Percentiles rank a stretch among this genome's conserved stretches.
Conservation (phyloP, 2,329 filamentous ascomycete species). For the Penicillium sp. region DNA sequence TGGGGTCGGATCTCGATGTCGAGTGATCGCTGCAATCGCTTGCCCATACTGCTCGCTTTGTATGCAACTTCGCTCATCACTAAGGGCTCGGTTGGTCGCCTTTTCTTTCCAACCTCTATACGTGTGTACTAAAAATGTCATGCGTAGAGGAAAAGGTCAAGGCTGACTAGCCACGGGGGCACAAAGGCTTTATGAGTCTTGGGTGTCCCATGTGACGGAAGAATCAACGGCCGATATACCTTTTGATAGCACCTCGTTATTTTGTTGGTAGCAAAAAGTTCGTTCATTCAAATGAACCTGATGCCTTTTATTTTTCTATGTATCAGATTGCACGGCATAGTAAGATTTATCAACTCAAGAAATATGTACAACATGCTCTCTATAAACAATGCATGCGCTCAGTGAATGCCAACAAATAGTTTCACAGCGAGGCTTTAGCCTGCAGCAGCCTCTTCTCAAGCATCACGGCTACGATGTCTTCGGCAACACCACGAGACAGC, state of each 20-base stretch:
- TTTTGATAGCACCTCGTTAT: conserved; percentile 29
- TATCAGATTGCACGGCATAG: neutral
- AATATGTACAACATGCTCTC: neutral
- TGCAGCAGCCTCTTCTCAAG: conserved; percentile 21
- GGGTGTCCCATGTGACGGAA: conserved; percentile 31
- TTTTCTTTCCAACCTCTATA: conserved; percentile 8
- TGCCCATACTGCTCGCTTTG: conserved; percentile 10
- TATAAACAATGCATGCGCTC: neutral
- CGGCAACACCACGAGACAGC: conserved; percentile 59
- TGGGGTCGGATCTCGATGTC: conserved; percentile 25
- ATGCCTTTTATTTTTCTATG: conserved; percentile 14
- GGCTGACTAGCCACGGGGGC: conserved; percentile 18
- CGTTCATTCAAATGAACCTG: conserved; percentile 23
- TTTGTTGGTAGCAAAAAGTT: conserved; percentile 34
- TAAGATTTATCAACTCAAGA: neutral
- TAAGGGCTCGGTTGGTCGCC: conserved; percentile 25
- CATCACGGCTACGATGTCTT: conserved; percentile 48
- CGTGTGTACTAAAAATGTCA: conserved; percentile 1
- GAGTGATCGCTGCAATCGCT: conserved; percentile 27
- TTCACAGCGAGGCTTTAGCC: conserved; percentile 26
- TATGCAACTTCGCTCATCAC: conserved; percentile 21
- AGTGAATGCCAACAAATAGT: neutral
- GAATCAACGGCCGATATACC: conserved; percentile 29
- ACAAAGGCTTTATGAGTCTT: conserved; percentile 24
- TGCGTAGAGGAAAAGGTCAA: conserved; percentile 15